Percentiles rank a stretch among this genome's conserved stretches.
phyloP scores from a whole-genome alignment of 805 yeast species.

The Kuraishia piskuri region DNA sequence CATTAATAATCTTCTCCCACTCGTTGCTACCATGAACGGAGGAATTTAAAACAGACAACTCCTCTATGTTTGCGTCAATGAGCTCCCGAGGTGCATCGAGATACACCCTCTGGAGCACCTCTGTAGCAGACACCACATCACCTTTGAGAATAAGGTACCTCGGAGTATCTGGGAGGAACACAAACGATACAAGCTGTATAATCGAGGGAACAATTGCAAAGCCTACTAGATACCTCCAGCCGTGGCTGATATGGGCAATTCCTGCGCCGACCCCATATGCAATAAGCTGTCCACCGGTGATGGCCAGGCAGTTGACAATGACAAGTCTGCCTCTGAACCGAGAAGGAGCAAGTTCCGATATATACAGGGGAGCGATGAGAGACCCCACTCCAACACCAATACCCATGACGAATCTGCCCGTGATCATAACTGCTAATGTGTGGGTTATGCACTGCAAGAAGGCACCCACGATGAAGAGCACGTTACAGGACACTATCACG shows the following conservation, averaged over 20 bases:
- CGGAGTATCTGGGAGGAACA: conserved; percentile 93
- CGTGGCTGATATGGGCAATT: conserved; percentile 58
- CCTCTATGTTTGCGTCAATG: conserved; percentile 59
- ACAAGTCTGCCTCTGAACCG: conserved; percentile 87
- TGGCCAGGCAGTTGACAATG: conserved; percentile 77
- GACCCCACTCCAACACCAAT: conserved; percentile 96
- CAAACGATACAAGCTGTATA: conserved; percentile 64
- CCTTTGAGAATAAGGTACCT: conserved; percentile 76
- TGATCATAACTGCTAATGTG: conserved; percentile 83
- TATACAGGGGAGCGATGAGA: conserved; percentile 86
- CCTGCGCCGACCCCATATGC: conserved; percentile 96
- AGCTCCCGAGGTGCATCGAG: conserved; percentile 52
- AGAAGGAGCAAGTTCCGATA: conserved; percentile 88
- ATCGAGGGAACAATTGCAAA: conserved; percentile 82
- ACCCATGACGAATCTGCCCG: conserved; percentile 91
- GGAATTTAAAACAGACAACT: conserved; percentile 42
- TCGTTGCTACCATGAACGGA: conserved; percentile 39
- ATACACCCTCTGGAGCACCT: conserved; percentile 58
- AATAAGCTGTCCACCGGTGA: conserved; percentile 90
- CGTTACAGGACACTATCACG: conserved; percentile 37
- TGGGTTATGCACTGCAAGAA: conserved; percentile 74
- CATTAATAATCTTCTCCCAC: conserved; percentile 44
- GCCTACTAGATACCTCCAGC: conserved; percentile 93
- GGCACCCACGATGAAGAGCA: conserved; percentile 47
- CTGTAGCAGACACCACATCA: conserved; percentile 52